Percentiles rank a stretch among this genome's conserved stretches.
Conservation (phyloP, 768 basidiomycete species). For the Boletus sp. region DNA sequence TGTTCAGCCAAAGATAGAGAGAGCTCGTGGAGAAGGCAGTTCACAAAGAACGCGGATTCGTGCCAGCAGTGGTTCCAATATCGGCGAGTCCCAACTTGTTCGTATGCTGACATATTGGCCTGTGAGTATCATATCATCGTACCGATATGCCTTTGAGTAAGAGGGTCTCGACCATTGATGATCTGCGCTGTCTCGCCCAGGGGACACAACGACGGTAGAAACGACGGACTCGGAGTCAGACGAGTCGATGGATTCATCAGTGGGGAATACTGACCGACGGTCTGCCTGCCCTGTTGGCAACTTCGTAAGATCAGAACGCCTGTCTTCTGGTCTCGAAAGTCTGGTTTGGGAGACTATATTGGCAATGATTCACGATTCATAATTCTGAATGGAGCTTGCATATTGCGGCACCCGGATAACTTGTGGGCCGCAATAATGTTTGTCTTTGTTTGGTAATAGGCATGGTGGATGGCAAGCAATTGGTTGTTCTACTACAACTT, state of each 20-base stretch:
- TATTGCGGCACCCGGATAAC: not conserved
- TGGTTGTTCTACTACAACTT: not conserved
- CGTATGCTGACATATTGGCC: not conserved
- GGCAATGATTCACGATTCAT: no score
- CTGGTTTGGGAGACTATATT: no score
- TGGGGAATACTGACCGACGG: not conserved
- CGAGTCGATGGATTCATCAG: not conserved
- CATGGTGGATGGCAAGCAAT: not conserved
- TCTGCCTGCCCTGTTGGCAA: not conserved
- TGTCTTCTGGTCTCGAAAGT: no score
- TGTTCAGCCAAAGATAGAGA: no score
- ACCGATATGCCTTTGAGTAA: not conserved
- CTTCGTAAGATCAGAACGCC: no score
- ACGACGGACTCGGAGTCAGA: not conserved
- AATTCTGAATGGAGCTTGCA: no score
- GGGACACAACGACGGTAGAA: not conserved
- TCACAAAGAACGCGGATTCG: not conserved
- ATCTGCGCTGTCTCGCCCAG: not conserved
- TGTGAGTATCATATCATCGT: not conserved
- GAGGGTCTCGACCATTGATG: not conserved
- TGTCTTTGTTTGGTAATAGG: constrained; percentile 19
- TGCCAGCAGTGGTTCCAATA: not conserved
- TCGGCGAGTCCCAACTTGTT: not conserved
- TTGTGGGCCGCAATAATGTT: constrained; percentile 2
- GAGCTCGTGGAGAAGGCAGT: not conserved